Evolutionary conservation across 2,329 filamentous ascomycete genomes (phyloP), one percentile per base, ranked within the genome.

Genomic region (Microsporum canis): DNA sequence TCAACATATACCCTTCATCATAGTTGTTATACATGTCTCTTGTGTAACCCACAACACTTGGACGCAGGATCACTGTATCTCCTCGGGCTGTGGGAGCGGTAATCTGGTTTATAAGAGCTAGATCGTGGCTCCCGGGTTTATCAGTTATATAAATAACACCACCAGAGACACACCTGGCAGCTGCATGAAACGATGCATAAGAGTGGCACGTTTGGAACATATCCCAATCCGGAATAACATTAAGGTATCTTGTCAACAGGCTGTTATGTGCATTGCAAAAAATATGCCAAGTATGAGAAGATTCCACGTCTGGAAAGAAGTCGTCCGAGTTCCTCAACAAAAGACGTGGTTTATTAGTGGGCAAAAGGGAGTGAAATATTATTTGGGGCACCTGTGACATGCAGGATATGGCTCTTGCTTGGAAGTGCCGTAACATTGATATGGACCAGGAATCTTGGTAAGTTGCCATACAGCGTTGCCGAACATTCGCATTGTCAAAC

Each of bases 121-220:
- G 69, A 68, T 96, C 82, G 71, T 97, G 90, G 63, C 89, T 76
- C 0, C 90, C 91, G 0, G 92, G 92, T 0, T 85, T 82, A 72
- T 99, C 94, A 0, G 92, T 97, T 71, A 99, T 91, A 68, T 95
- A 96, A 45, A 99, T 87, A 0, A 92, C 94, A 0, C 94, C 94
- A 6, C 94, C 94, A 56, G 87, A 91, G 7, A 99, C 79, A 71
- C 90, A 95, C 55, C 94, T 83, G 1, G 91, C 91, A 0, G 94
- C 92, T 3, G 89, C 94, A 67, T 99, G 94, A 70, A 94, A 95
- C 0, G 82, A 83, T 0, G 88, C 88, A 71, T 89, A 95, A 1
- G 80, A 75, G 65, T 87, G 84, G 23, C 76, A 78, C 0, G 85
- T 87, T 68, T 88, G 85, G 68, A 88, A 88, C 85, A 88, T 88